Evolutionary conservation across 2,329 filamentous ascomycete genomes (phyloP).

Genomic region (Stagonosporopsis tanaceti): DNA sequence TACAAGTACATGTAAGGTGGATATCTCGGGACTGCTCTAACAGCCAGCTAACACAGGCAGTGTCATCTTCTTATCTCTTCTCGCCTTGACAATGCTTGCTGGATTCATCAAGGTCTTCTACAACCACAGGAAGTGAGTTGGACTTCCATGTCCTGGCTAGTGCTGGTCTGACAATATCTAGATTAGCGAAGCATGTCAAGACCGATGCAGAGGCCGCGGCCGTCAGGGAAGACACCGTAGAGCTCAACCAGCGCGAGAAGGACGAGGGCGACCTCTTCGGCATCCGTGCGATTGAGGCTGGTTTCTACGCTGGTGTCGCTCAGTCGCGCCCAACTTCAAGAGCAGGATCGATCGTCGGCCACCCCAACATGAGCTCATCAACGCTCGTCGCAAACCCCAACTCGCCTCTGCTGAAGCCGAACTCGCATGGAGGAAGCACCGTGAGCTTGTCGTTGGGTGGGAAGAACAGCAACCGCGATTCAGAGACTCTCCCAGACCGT

Average conservation of each 20-base stretch:
- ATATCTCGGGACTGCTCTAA: background rate
- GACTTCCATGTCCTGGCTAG: background rate
- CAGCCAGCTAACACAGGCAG: constrained; percentile 31
- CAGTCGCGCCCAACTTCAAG: constrained; percentile 51
- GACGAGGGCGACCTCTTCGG: constrained; percentile 52
- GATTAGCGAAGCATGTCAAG: constrained; percentile 42
- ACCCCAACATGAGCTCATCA: constrained; percentile 44
- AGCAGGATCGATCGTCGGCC: constrained; percentile 40
- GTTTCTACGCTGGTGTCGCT: constrained; percentile 51
- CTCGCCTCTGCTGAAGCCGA: constrained; percentile 42
- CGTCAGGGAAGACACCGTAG: constrained; percentile 44
- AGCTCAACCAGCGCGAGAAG: constrained; percentile 47
- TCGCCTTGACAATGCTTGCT: constrained; percentile 43
- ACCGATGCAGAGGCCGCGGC: constrained; percentile 36
- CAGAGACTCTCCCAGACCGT: constrained; percentile 27
- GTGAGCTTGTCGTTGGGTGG: constrained; percentile 40
- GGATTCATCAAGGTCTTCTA: constrained; percentile 48
- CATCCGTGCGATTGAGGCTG: constrained; percentile 52
- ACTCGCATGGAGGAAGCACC: constrained; percentile 46
- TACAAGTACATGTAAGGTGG: constrained; percentile 49
- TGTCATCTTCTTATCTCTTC: constrained; percentile 44
- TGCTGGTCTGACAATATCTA: constrained; percentile 26
- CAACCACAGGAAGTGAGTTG: constrained; percentile 46
- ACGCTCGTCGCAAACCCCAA: constrained; percentile 45
- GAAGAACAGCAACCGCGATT: constrained; percentile 31